A percentile compares a stretch with the other conserved stretches of the same genome.
phyloP scores from a whole-genome alignment of 139 green algal species.

The Chlamydomonas incerta region DNA sequence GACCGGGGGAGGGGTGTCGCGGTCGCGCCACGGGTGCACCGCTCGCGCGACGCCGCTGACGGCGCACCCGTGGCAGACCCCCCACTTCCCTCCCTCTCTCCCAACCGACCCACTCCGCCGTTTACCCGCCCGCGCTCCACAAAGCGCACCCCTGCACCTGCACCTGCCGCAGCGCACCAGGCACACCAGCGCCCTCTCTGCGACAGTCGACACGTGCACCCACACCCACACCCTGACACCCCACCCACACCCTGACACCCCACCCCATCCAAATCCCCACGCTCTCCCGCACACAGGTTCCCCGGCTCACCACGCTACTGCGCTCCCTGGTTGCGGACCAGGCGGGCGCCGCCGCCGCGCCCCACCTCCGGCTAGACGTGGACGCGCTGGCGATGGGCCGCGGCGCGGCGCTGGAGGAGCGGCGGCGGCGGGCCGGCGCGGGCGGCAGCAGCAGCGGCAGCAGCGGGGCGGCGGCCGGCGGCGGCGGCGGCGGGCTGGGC shows the following conservation, averaged over 20 bases:
- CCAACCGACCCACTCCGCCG: no score
- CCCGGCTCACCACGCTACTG: constrained; percentile 72
- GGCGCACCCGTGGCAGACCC: no score
- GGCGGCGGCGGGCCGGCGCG: constrained; percentile 26
- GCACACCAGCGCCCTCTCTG: no score
- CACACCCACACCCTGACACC: background rate
- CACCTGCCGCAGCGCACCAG: no score
- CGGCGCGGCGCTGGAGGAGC: constrained; percentile 14
- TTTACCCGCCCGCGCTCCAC: no score
- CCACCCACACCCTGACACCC: background rate
- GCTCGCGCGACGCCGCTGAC: no score
- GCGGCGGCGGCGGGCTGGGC: background rate
- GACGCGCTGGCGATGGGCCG: constrained; percentile 2
- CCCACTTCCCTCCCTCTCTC: no score
- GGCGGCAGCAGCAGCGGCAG: background rate
- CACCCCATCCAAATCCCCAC: background rate
- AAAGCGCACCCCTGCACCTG: no score
- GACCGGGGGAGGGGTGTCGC: no score
- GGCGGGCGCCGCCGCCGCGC: constrained; percentile 35
- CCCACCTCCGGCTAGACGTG: constrained; percentile 48
- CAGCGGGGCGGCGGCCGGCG: background rate
- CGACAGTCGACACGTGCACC: no score
- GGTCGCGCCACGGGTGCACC: no score
- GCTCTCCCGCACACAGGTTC: constrained; percentile 31
- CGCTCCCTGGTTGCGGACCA: constrained; percentile 49